A percentile compares a stretch with the other conserved stretches of the same genome.
These are phyloP conservation scores for Oryza australiensis DNA, from an alignment of 176 grass and related monocot genomes.

Conservation along the genomic window DNA sequence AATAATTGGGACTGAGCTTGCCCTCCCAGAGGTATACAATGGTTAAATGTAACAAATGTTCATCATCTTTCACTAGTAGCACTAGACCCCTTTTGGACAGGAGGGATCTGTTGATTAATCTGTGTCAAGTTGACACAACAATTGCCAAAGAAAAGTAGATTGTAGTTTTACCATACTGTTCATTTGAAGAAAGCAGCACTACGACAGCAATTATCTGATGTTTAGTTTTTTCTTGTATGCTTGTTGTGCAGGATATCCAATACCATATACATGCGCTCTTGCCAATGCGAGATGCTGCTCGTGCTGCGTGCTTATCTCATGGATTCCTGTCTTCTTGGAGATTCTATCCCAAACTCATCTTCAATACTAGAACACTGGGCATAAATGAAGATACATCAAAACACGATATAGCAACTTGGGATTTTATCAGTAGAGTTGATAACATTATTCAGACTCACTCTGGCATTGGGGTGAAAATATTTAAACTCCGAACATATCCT, in stretches of 20 bases:
- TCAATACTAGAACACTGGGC: background rate
- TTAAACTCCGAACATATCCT: background rate
- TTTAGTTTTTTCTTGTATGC: too few species aligned
- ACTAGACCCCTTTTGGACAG: too few species aligned
- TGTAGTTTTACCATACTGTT: too few species aligned
- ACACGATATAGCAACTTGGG: background rate
- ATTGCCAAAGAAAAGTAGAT: too few species aligned
- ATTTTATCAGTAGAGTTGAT: slow-evolving; percentile 20
- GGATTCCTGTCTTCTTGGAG: slow-evolving; percentile 6
- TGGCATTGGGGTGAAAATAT: background rate
- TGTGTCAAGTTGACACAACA: too few species aligned
- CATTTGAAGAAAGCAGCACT: too few species aligned
- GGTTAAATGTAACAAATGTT: too few species aligned
- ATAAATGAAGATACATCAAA: background rate
- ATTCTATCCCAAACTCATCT: background rate
- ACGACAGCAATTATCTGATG: too few species aligned
- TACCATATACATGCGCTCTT: slow-evolving; percentile 12
- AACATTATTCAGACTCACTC: slow-evolving; percentile 21
- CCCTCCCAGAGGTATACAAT: too few species aligned
- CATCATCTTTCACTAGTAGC: too few species aligned
- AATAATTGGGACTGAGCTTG: too few species aligned
- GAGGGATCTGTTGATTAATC: too few species aligned
- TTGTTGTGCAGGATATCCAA: background rate
- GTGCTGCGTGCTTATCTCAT: background rate
- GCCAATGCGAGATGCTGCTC: slow-evolving; percentile 5